phyloP scores from a whole-genome alignment of 1,284 basidiomycete species.

The Xerocomus nothofagi region DNA sequence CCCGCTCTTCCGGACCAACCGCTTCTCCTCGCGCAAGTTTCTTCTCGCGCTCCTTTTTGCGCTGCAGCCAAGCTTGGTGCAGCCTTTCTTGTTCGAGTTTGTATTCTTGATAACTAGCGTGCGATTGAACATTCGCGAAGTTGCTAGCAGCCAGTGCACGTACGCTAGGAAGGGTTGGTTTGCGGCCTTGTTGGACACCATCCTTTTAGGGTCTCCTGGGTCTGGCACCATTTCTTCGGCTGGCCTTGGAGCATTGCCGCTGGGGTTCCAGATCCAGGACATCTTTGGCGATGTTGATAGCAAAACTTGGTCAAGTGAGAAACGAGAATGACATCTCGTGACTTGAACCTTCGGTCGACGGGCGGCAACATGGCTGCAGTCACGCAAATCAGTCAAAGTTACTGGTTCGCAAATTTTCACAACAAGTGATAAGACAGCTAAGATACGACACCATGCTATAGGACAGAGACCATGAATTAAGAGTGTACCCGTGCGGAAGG shows the following conservation, averaged over 20 bases:
- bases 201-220: conserved; percentile 56
- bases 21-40: conserved; percentile 72
- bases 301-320: background rate
- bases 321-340: background rate
- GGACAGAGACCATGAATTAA: conserved; percentile 31
- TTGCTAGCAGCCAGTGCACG: conserved; percentile 33
- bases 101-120: conserved; percentile 65
- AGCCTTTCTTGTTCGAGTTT: conserved; percentile 57
- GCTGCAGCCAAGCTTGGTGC: conserved; percentile 66
- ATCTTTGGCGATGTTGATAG: conserved; percentile 13
- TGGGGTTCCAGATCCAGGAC: conserved; percentile 36
- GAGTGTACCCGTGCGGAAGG: conserved; percentile 33
- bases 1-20: conserved; percentile 67
- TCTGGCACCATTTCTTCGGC: conserved; percentile 42
- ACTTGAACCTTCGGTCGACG: background rate
- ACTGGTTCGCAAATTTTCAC: background rate
- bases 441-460: conserved; percentile 24
- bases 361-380: background rate
- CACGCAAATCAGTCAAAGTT: background rate
- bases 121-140: conserved; percentile 13
- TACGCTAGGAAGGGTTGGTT: conserved; percentile 82
- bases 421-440: conserved; percentile 12
- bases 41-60: conserved; percentile 68
- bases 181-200: conserved; percentile 74
- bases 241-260: conserved; percentile 23